phyloP scores from a whole-genome alignment of 2,329 filamentous ascomycete species.

The Aureobasidium sp. region DNA sequence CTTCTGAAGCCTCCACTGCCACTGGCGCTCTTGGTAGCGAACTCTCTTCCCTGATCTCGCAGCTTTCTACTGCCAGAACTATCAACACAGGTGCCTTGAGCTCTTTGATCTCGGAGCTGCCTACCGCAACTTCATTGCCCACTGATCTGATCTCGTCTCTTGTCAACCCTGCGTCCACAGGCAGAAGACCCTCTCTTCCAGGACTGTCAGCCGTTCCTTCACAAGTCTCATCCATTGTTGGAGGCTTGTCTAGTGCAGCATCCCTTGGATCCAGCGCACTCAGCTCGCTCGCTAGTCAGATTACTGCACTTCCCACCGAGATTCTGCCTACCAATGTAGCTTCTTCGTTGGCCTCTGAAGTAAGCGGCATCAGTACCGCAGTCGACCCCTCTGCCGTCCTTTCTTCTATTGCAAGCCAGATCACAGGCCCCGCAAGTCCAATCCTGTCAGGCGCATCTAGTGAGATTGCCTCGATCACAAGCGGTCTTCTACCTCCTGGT shows the following conservation, averaged over 20 bases:
- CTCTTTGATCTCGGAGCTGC: background rate
- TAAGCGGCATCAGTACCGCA: background rate
- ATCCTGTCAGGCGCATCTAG: background rate
- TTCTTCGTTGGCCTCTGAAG: background rate
- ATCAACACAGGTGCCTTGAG: constrained; percentile 1
- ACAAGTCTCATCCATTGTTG: background rate
- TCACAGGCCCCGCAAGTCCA: background rate
- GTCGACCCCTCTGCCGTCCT: background rate
- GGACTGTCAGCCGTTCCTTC: background rate
- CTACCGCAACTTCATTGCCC: background rate
- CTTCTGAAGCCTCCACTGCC: background rate
- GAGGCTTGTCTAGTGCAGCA: background rate
- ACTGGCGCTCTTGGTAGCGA: constrained; percentile 1
- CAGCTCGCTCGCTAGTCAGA: background rate
- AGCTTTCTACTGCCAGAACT: background rate
- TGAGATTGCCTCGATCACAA: background rate
- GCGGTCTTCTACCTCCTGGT: background rate
- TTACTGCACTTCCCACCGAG: background rate
- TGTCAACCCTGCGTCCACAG: background rate
- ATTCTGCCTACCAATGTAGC: background rate
- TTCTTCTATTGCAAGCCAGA: background rate
- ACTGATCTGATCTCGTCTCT: background rate
- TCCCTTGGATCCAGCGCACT: background rate
- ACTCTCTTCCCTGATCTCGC: background rate
- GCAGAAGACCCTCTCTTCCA: background rate